Evolutionary conservation across 768 basidiomycete genomes (phyloP).

Genomic region (Suillus bovinus): DNA sequence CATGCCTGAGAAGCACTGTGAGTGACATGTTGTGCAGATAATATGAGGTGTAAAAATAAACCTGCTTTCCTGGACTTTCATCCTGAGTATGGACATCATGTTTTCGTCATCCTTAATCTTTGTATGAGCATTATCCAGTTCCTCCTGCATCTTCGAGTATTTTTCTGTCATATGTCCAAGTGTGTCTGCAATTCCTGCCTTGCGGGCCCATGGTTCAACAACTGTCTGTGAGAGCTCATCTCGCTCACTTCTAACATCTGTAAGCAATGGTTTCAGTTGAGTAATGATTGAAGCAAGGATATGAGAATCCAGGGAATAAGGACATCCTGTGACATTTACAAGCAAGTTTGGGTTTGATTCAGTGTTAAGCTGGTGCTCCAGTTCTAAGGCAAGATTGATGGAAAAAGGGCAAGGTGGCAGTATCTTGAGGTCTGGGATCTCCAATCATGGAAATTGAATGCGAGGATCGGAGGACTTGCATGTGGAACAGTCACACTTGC

Average conservation of each 20-base stretch:
- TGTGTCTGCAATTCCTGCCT: slow-evolving; percentile 63
- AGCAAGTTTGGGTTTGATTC: slow-evolving; percentile 58
- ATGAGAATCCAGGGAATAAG: slow-evolving; percentile 66
- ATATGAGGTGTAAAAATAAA: slow-evolving; percentile 32
- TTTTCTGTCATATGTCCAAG: slow-evolving; percentile 66
- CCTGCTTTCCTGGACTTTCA: slow-evolving; percentile 90
- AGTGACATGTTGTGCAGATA: not conserved
- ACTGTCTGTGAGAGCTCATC: slow-evolving; percentile 64
- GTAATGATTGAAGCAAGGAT: slow-evolving; percentile 77
- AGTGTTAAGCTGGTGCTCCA: slow-evolving; percentile 72
- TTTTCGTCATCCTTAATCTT: slow-evolving; percentile 74
- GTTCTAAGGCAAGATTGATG: slow-evolving; percentile 77
- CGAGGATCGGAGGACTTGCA: too few relatives aligned
- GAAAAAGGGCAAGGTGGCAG: slow-evolving; percentile 45
- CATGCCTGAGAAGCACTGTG: slow-evolving; percentile 51
- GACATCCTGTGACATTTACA: slow-evolving; percentile 35
- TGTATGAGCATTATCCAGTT: slow-evolving; percentile 49
- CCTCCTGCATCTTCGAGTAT: slow-evolving; percentile 56
- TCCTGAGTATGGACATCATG: slow-evolving; percentile 69
- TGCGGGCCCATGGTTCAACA: slow-evolving; percentile 48
- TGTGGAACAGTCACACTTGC: too few relatives aligned
- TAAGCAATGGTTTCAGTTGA: slow-evolving; percentile 63
- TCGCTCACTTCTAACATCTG: slow-evolving; percentile 67
- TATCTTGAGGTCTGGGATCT: too few relatives aligned
- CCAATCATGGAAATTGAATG: too few relatives aligned